Evolutionary conservation across 768 basidiomycete genomes (phyloP), one percentile per base, ranked within the genome.

Genomic region (Hypholoma fasciculare): DNA sequence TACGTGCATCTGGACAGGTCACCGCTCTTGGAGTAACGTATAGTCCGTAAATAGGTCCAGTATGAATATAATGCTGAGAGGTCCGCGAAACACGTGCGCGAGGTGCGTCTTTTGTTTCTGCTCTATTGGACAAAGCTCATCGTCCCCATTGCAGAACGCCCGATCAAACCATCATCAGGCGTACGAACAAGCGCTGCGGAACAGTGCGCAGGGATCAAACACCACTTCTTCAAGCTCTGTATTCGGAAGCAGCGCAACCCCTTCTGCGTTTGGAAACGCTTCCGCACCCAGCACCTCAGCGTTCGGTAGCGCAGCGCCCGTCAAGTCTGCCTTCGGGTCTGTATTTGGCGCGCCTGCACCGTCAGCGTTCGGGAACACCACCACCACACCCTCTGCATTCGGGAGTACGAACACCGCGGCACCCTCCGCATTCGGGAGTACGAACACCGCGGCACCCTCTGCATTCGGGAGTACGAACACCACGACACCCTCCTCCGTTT

Each of bases 1-100:
- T 92, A 62, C 61, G 88, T 77, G n/a, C 4, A 16, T 26, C 36
- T 0, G 26, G 9, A 55, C 37, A 26, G 42, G 42, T 7, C 20
- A 17, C 19, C 0, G 16, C 11, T n/a, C 11, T 23, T 34, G 42
- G 20, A 20, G 49, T 38, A 9, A 46, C 16, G 34, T 30, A 23
- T 6, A 50, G 23, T 19, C 23, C 16, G 14, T 52, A 13, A 19
- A 42, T 75, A 63, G 79, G 44, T 69, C 3, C 57, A 81, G 62
- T 89, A 86, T 58, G 90, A 92, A 71, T 68, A 76, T 5, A 77
- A 78, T 30, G 78, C 79, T 62, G 86, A 82, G 34, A 61, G 78
- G 7, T 74, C 79, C 14, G 86, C 89, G 7, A 80, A 86, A 6
- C 76, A 81, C 51, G 67, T 72, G 13, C 82, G 71, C 59, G 55